Conservation (phyloP, 2,329 filamentous ascomycete species). For the Alternaria hordeiaustralica region DNA sequence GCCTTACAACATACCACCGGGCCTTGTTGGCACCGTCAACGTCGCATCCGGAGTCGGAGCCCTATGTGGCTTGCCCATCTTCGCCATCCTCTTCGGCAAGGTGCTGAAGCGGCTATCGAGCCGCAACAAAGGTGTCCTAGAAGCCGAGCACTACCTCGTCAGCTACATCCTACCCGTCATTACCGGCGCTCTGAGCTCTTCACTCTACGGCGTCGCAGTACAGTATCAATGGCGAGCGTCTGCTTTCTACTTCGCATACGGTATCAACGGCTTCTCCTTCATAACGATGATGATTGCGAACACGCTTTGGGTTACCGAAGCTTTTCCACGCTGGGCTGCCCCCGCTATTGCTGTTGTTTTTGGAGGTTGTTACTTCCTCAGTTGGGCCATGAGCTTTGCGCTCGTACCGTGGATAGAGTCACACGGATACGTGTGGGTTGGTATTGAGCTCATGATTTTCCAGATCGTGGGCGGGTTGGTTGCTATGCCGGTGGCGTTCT, state of each 20-base stretch:
- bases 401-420: slow-evolving; percentile 32
- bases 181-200: slow-evolving; percentile 27
- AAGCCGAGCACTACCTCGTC: slow-evolving; percentile 43
- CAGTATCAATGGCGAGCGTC: slow-evolving; percentile 17
- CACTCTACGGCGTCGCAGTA: slow-evolving; percentile 36
- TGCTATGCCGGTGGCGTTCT: slow-evolving; percentile 38
- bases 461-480: slow-evolving; percentile 39
- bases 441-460: slow-evolving; percentile 46
- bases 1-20: slow-evolving; percentile 31
- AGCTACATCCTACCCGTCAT: slow-evolving; percentile 35
- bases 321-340: slow-evolving; percentile 43
- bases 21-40: slow-evolving; percentile 27
- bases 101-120: slow-evolving; percentile 25
- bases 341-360: slow-evolving; percentile 35
- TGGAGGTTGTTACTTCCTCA: slow-evolving; percentile 31
- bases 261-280: slow-evolving; percentile 37
- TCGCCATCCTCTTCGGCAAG: slow-evolving; percentile 12
- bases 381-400: slow-evolving; percentile 32
- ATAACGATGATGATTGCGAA: slow-evolving; percentile 31
- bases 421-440: slow-evolving; percentile 37
- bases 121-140: slow-evolving; percentile 36
- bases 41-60: slow-evolving; percentile 25
- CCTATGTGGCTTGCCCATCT: slow-evolving; percentile 24
- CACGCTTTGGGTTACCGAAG: slow-evolving; percentile 42
- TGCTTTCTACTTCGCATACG: slow-evolving; percentile 35